Evolutionary conservation across 225 moss, liverwort and hornwort species (phyloP).

Genomic region (Pseudisothecium myosuroides): DNA sequence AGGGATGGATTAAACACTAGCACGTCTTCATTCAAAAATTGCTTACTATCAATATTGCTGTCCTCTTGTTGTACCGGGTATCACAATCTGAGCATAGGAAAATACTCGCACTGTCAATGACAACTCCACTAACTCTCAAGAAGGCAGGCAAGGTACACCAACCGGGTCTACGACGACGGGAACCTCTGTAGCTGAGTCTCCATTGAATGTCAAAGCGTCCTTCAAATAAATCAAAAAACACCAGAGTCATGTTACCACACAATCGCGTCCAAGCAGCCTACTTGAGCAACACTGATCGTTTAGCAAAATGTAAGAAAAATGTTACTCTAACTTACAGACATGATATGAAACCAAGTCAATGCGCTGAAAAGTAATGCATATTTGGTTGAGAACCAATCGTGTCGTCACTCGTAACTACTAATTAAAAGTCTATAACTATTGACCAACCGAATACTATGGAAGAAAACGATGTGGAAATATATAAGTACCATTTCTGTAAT

Average conservation of each 20-base stretch:
- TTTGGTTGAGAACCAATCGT: neutral
- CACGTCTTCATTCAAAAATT: neutral
- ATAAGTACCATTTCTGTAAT: slow-evolving; percentile 27
- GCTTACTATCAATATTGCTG: neutral
- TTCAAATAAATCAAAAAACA: slow-evolving; percentile 5
- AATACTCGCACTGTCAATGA: neutral
- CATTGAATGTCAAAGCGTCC: slow-evolving; percentile 32
- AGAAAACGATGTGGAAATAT: slow-evolving; percentile 1
- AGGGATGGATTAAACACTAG: neutral
- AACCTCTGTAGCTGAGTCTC: slow-evolving; percentile 9
- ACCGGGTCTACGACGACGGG: slow-evolving; percentile 65
- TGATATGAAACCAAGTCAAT: neutral
- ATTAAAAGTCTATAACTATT: neutral
- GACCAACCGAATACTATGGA: neutral
- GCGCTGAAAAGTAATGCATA: neutral
- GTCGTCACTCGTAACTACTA: neutral
- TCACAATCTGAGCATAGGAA: neutral
- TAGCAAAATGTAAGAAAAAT: neutral
- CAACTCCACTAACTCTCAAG: neutral
- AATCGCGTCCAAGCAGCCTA: neutral
- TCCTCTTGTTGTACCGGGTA: neutral
- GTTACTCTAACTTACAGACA: neutral
- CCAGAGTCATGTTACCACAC: neutral
- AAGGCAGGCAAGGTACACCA: neutral
- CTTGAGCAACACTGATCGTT: neutral